phyloP scores from a whole-genome alignment of 495 filamentous ascomycete species.

The Cercophora scortea region DNA sequence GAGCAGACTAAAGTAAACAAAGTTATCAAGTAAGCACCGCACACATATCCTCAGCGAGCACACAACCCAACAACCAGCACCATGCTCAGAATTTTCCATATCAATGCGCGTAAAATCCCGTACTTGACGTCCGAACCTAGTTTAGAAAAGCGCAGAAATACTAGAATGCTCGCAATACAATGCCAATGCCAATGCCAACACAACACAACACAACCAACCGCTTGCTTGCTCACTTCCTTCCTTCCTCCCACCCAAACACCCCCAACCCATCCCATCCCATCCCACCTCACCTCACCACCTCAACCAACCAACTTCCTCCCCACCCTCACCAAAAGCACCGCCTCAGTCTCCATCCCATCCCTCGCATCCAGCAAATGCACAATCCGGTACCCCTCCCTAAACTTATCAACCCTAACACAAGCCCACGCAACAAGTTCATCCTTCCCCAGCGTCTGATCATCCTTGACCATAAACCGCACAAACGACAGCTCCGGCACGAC shows the following conservation, averaged over 20 bases:
- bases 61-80: no score
- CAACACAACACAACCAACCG: no score
- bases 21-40: no score
- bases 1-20: no score
- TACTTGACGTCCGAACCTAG: no score
- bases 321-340: constrained; percentile 63
- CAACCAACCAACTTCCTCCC: constrained; percentile 38
- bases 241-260: background rate
- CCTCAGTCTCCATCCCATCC: constrained; percentile 52
- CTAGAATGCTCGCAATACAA: no score
- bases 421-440: constrained; percentile 81
- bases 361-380: constrained; percentile 58
- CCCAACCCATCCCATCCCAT: background rate
- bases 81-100: no score
- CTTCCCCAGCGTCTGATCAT: constrained; percentile 61
- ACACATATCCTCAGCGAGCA: no score
- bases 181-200: no score
- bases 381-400: constrained; percentile 68
- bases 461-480: constrained; percentile 77
- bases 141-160: no score
- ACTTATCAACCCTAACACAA: constrained; percentile 73
- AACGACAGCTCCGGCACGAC: constrained; percentile 76
- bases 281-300: background rate
- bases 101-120: no score
- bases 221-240: background rate